Conservation (phyloP, 768 basidiomycete genomes). For the Lyophyllum semitale region DNA sequence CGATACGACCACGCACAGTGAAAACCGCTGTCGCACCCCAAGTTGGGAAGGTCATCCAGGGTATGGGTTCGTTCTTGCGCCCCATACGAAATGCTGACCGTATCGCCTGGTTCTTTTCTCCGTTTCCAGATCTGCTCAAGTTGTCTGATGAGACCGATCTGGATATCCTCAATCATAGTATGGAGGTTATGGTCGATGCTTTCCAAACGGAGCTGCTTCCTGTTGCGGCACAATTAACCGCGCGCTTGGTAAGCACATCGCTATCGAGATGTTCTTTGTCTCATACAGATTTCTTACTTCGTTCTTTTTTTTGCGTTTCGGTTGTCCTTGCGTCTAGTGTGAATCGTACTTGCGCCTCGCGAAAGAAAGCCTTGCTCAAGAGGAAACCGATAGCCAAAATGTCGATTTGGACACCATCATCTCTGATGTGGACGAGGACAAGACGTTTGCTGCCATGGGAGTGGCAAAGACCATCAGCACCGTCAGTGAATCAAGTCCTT, state of each 20-base stretch:
- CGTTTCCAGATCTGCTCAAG: constrained; percentile 70
- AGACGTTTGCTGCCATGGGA: constrained; percentile 86
- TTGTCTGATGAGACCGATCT: constrained; percentile 91
- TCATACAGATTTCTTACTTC: neutral
- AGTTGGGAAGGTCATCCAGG: constrained; percentile 87
- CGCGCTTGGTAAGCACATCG: constrained; percentile 61
- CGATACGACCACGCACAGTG: constrained; percentile 41
- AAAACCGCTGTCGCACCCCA: constrained; percentile 69
- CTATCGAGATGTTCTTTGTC: neutral
- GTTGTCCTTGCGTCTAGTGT: too few relatives aligned
- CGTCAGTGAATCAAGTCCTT: constrained; percentile 38
- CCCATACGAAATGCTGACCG: neutral
- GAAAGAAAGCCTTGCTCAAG: constrained; percentile 60
- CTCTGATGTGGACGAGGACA: constrained; percentile 73
- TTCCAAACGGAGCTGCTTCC: constrained; percentile 86
- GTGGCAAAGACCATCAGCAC: constrained; percentile 84
- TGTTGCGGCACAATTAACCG: constrained; percentile 79
- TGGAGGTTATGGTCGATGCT: constrained; percentile 85
- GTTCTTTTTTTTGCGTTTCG: neutral
- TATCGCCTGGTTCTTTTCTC: neutral
- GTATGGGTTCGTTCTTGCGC: constrained; percentile 34
- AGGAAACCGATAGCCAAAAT: constrained; percentile 49
- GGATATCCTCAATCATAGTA: constrained; percentile 78
- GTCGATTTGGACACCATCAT: constrained; percentile 59
- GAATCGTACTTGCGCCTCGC: constrained; percentile 82